Evolutionary conservation across 1,139 yeast genomes (phyloP).

Genomic region (Debaryomyces sp.): DNA sequence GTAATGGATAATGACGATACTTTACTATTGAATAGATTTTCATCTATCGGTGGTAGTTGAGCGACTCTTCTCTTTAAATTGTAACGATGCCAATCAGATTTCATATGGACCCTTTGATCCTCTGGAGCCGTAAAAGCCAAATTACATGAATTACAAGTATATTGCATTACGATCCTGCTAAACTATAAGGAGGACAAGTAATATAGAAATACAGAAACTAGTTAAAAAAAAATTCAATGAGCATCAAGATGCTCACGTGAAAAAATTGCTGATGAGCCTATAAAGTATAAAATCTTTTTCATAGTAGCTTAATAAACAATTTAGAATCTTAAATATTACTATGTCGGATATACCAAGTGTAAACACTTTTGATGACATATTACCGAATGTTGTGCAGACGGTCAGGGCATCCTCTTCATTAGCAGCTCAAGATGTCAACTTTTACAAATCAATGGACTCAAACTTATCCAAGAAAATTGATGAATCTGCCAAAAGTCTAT

Average conservation of each 20-base stretch:
- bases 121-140: slow-evolving; percentile 43
- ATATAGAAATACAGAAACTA: neutral
- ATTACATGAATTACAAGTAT: slow-evolving; percentile 50
- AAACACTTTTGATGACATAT: slow-evolving; percentile 24
- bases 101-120: slow-evolving; percentile 52
- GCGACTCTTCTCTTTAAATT: slow-evolving; percentile 65
- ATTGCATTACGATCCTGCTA: slow-evolving; percentile 20
- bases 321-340: slow-evolving; percentile 1
- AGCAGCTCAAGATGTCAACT: slow-evolving; percentile 79
- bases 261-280: neutral
- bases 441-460: slow-evolving; percentile 69
- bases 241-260: slow-evolving; percentile 4
- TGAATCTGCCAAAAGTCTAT: slow-evolving; percentile 44
- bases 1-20: slow-evolving; percentile 35
- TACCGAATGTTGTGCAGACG: slow-evolving; percentile 52
- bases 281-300: neutral
- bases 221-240: slow-evolving; percentile 4
- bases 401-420: slow-evolving; percentile 74
- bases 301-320: slow-evolving; percentile 7
- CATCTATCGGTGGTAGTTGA: slow-evolving; percentile 57
- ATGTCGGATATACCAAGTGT: slow-evolving; percentile 8
- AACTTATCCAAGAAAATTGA: slow-evolving; percentile 47
- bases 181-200: neutral
- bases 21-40: slow-evolving; percentile 48
- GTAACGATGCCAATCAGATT: slow-evolving; percentile 77